A percentile compares a stretch with the other conserved stretches of the same genome.
phyloP scores from a whole-genome alignment of 2,329 filamentous ascomycete species.

The Cladosporium sp. region DNA sequence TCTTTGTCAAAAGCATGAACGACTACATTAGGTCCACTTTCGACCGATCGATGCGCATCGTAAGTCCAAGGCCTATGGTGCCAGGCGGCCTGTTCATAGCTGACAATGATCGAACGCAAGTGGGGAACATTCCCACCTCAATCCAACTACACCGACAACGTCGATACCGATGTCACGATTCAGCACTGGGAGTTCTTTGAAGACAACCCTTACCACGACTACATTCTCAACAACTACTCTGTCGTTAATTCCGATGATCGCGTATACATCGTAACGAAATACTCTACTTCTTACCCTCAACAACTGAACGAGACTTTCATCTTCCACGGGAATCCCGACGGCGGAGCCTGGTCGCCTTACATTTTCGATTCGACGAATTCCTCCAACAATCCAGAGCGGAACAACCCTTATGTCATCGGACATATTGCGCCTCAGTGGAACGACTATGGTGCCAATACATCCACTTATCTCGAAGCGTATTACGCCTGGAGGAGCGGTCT shows the following conservation, averaged over 20 bases:
- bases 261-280: constrained; percentile 50
- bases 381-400: constrained; percentile 42
- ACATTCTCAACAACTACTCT: constrained; percentile 42
- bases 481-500: constrained; percentile 49
- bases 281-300: constrained; percentile 43
- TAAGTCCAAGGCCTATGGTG: not conserved
- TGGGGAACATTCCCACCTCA: constrained; percentile 53
- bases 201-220: constrained; percentile 45
- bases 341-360: constrained; percentile 44
- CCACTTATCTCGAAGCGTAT: constrained; percentile 49
- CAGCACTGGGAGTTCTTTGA: constrained; percentile 55
- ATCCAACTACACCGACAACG: constrained; percentile 31
- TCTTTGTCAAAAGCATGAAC: constrained; percentile 50
- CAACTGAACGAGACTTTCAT: constrained; percentile 45
- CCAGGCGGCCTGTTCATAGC: not conserved
- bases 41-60: constrained; percentile 46
- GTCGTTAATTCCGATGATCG: constrained; percentile 53
- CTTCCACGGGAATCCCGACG: constrained; percentile 42
- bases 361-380: constrained; percentile 48
- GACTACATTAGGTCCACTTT: constrained; percentile 39
- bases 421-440: constrained; percentile 52
- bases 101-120: not conserved
- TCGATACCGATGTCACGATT: constrained; percentile 44
- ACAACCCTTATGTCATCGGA: constrained; percentile 42
- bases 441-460: constrained; percentile 50